A percentile compares a stretch with the other conserved stretches of the same genome.
Evolutionary conservation across 768 basidiomycete genomes (phyloP).

Genomic region (Agrocybe pediades): DNA sequence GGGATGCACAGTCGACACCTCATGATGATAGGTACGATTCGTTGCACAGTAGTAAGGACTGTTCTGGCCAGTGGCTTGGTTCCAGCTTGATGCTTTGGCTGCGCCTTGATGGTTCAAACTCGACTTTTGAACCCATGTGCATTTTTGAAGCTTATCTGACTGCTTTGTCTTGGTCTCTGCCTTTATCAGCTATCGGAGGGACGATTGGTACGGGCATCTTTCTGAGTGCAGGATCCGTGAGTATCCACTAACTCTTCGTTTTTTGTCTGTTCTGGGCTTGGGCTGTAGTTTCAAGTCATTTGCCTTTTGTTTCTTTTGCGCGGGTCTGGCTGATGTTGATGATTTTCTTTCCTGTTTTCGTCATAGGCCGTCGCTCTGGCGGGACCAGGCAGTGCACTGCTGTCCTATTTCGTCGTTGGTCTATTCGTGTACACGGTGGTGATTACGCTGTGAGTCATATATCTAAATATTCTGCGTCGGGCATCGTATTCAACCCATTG

Average conservation of each 20-base stretch:
- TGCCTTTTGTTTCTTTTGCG: background rate
- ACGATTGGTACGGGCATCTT: slow-evolving; percentile 66
- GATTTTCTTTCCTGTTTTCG: too few species aligned
- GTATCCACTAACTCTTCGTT: slow-evolving; percentile 5
- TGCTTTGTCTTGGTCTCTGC: background rate
- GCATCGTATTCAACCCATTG: background rate
- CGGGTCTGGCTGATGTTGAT: background rate
- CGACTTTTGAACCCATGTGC: too few species aligned
- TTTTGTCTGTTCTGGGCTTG: too few species aligned
- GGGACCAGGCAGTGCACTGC: slow-evolving; percentile 62
- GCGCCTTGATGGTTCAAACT: too few species aligned
- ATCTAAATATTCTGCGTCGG: background rate
- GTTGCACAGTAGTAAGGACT: background rate
- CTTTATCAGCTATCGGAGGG: slow-evolving; percentile 47
- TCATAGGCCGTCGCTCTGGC: slow-evolving; percentile 52
- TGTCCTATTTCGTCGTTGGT: slow-evolving; percentile 62
- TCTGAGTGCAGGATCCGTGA: slow-evolving; percentile 56
- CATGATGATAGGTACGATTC: slow-evolving; percentile 35
- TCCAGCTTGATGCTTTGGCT: too few species aligned
- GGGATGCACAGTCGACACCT: slow-evolving; percentile 32
- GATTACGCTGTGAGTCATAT: slow-evolving; percentile 47
- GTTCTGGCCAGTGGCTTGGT: background rate
- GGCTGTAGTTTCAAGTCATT: background rate
- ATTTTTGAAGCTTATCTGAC: too few species aligned
- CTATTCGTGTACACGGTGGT: slow-evolving; percentile 63